These are phyloP conservation scores for Rosellinia necatrix DNA, from an alignment of 2,329 filamentous ascomycete genomes.

Conservation along the genomic window DNA sequence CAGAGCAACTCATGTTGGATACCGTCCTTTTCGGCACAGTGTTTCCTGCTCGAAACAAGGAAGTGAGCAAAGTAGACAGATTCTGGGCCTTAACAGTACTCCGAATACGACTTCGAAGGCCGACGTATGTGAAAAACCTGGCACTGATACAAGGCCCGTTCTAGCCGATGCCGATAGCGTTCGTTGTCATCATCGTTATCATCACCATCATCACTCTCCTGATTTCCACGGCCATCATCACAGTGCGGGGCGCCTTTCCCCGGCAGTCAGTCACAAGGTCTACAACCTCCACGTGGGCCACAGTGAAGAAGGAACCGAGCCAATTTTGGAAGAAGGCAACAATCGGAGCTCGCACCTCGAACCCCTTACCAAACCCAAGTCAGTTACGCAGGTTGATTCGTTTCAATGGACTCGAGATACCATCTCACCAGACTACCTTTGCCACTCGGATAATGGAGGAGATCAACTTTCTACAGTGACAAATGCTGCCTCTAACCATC, in stretches of 20 bases:
- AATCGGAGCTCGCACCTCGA: slow-evolving; percentile 13
- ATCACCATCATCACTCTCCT: slow-evolving; percentile 43
- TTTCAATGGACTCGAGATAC: slow-evolving; percentile 26
- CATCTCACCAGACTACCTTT: slow-evolving; percentile 21
- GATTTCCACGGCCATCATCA: slow-evolving; percentile 43
- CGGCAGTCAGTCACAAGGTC: slow-evolving; percentile 22
- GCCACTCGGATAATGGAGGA: neutral
- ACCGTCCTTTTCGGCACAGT: slow-evolving; percentile 41
- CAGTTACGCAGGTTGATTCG: slow-evolving; percentile 20
- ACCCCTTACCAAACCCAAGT: slow-evolving; percentile 24
- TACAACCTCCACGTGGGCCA: slow-evolving; percentile 15
- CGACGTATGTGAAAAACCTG: slow-evolving; percentile 1
- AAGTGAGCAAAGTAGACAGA: slow-evolving; percentile 27
- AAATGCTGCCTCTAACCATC: neutral
- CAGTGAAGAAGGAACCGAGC: neutral
- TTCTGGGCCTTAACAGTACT: neutral
- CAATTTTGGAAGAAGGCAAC: neutral
- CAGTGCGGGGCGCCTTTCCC: slow-evolving; percentile 42
- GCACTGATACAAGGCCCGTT: slow-evolving; percentile 2
- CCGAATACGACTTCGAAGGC: neutral
- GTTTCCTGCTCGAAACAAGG: slow-evolving; percentile 38
- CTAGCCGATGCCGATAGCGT: slow-evolving; percentile 12
- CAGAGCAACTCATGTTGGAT: slow-evolving; percentile 37
- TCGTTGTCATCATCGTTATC: slow-evolving; percentile 39
- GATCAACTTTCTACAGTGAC: neutral